Conservation (phyloP, 1,284 basidiomycete genomes). For the Ganoderma resinaceum region DNA sequence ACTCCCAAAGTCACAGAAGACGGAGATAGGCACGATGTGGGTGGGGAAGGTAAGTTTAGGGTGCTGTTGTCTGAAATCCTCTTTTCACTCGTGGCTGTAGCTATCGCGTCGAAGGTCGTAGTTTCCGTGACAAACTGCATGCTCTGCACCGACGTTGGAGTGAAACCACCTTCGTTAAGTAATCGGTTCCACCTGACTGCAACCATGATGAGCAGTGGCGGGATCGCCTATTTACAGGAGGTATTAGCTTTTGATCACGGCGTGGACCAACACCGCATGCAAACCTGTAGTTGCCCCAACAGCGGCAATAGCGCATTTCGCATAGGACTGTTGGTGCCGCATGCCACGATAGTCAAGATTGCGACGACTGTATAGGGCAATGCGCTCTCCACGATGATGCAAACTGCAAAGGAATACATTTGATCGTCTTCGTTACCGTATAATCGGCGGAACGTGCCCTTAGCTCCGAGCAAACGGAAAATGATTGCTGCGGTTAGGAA, state of each 20-base stretch:
- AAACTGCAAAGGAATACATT: conserved; percentile 33
- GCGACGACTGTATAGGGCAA: conserved; percentile 39
- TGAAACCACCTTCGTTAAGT: not conserved
- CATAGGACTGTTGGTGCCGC: conserved; percentile 38
- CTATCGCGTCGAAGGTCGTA: not conserved
- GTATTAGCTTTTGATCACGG: not conserved
- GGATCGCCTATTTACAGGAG: conserved; percentile 35
- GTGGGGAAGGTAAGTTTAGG: no score
- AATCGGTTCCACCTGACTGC: conserved; percentile 49
- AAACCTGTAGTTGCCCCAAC: conserved; percentile 47
- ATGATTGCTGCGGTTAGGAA: conserved; percentile 40
- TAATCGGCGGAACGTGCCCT: not conserved
- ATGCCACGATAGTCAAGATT: conserved; percentile 40
- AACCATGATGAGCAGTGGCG: conserved; percentile 43
- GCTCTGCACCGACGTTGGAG: not conserved
- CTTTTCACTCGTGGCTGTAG: not conserved
- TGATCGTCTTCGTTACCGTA: not conserved
- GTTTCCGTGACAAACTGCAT: not conserved
- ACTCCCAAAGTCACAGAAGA: not conserved
- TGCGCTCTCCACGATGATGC: conserved; percentile 40
- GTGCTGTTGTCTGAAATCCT: not conserved
- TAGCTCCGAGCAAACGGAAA: conserved; percentile 29
- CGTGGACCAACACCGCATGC: not conserved
- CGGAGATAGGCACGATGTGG: not conserved
- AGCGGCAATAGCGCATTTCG: conserved; percentile 45